phyloP scores from a whole-genome alignment of 2,329 filamentous ascomycete genomes.

The Ophiosphaerella korrae region DNA sequence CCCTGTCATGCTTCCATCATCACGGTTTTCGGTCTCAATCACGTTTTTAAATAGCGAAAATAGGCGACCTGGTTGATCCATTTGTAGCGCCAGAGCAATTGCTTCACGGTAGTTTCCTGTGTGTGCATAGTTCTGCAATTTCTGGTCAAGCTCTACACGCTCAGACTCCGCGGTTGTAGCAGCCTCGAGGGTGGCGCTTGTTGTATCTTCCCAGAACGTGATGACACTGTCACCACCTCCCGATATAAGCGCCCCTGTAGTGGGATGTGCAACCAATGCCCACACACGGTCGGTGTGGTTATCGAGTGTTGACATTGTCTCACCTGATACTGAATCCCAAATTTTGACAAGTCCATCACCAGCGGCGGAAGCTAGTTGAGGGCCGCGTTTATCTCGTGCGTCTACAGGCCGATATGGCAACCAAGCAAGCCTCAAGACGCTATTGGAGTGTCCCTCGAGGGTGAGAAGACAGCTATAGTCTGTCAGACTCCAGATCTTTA shows the following conservation, averaged over 20 bases:
- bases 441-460: conserved; percentile 96
- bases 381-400: conserved; percentile 58
- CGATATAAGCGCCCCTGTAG: conserved; percentile 76
- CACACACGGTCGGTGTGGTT: conserved; percentile 97
- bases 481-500: conserved; percentile 91
- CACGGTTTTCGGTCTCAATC: conserved; percentile 65
- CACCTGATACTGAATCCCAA: conserved; percentile 87
- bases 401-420: conserved; percentile 59
- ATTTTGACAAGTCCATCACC: conserved; percentile 96
- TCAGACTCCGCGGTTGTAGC: conserved; percentile 75
- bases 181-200: conserved; percentile 75
- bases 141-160: conserved; percentile 91
- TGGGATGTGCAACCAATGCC: conserved; percentile 74
- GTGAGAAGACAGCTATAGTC: conserved; percentile 93
- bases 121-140: conserved; percentile 90
- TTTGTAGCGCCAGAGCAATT: conserved; percentile 86
- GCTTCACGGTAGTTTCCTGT: conserved; percentile 88
- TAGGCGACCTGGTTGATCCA: conserved; percentile 90
- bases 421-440: conserved; percentile 92
- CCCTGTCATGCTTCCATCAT: conserved; percentile 68
- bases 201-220: conserved; percentile 95
- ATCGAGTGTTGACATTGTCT: conserved; percentile 86
- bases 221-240: conserved; percentile 91
- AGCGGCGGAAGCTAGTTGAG: conserved; percentile 82
- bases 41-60: conserved; percentile 84